A percentile compares a stretch with the other conserved stretches of the same genome.
Evolutionary conservation across 495 filamentous ascomycete genomes (phyloP).

Genomic region (Cercophora newfieldiana): DNA sequence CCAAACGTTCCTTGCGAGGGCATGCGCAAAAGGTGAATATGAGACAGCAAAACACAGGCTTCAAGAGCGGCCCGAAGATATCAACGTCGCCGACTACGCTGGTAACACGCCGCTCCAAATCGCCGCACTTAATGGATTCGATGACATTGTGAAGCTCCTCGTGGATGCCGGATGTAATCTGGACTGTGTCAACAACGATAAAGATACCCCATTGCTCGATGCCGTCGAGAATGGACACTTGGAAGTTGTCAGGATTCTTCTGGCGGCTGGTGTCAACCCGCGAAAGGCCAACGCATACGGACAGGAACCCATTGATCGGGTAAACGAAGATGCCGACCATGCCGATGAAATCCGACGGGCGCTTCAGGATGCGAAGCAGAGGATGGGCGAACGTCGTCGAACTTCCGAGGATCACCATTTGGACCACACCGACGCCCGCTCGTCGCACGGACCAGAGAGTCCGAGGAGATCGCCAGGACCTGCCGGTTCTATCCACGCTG

Average conservation of each 20-base stretch:
- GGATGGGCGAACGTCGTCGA: constrained; percentile 51
- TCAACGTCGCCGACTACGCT: constrained; percentile 88
- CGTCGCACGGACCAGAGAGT: constrained; percentile 70
- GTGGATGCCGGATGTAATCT: constrained; percentile 79
- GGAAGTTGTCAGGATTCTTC: constrained; percentile 81
- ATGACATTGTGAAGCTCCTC: constrained; percentile 78
- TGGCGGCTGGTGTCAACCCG: constrained; percentile 86
- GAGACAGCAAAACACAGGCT: constrained; percentile 67
- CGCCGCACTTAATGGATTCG: constrained; percentile 78
- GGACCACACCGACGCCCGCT: constrained; percentile 55
- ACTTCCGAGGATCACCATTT: constrained; percentile 64
- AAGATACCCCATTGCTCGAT: constrained; percentile 92
- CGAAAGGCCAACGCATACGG: constrained; percentile 83
- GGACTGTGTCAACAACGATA: constrained; percentile 76
- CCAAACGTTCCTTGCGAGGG: constrained; percentile 79
- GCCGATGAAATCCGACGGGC: constrained; percentile 57
- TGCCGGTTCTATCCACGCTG: constrained; percentile 31
- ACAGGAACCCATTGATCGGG: constrained; percentile 80
- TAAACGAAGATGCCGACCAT: constrained; percentile 67
- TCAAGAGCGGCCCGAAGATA: constrained; percentile 75
- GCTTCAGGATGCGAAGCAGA: constrained; percentile 55
- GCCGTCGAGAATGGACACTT: constrained; percentile 92
- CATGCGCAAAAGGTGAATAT: constrained; percentile 74
- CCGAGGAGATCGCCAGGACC: constrained; percentile 63
- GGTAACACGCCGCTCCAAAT: constrained; percentile 93